Evolutionary conservation across 2,329 filamentous ascomycete genomes (phyloP), one percentile per base, ranked within the genome.

Genomic region (Achaetomium macrosporum): DNA sequence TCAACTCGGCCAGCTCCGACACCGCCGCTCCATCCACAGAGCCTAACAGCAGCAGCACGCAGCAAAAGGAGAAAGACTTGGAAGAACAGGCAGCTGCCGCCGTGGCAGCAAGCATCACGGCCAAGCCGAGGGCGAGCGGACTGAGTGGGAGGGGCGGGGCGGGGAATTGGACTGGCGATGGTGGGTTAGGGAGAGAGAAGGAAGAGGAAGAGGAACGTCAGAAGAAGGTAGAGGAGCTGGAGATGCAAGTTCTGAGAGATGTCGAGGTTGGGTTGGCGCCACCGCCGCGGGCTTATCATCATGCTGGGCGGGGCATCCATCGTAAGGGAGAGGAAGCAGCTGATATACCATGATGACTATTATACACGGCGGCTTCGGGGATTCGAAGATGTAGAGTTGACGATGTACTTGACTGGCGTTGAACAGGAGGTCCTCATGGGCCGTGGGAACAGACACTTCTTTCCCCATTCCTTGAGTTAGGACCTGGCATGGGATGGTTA

Each of bases 131-230:
- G 30, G 56, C 49, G 11, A 65, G 61, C 7, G 63, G 62, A 10
- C 57, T 66, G 43, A 66, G 67, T 6, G 80, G 81, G 0, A 73
- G 80, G 5, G 81, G 80, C 20, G 80, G 80, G n/a, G 78, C 77
- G 1, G 81, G 79, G 2, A 83, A 82, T 64, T 83, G 75, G 69
- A 63, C 58, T 42, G 57, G 57, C 17, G 42, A 41, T 15, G 62
- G 42, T 41, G 65, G 65, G 19, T 57, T 60, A 25, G 57, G 53
- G 41, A 64, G 48, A 44, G 60, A 61, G 25, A 54, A 58, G 30
- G 50, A 63, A 47, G 57, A 59, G n/a, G 63, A 64, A 45, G 65
- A 67, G 58, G 61, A 64, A 48, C 64, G 67, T 57, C 60, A 64
- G 57, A 63, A 61, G 54, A 68, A 59, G 61, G 66, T 61, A 43